These are phyloP conservation scores for Wickerhamiella lipophila DNA, from an alignment of 805 yeast species.

Conservation along the genomic window DNA sequence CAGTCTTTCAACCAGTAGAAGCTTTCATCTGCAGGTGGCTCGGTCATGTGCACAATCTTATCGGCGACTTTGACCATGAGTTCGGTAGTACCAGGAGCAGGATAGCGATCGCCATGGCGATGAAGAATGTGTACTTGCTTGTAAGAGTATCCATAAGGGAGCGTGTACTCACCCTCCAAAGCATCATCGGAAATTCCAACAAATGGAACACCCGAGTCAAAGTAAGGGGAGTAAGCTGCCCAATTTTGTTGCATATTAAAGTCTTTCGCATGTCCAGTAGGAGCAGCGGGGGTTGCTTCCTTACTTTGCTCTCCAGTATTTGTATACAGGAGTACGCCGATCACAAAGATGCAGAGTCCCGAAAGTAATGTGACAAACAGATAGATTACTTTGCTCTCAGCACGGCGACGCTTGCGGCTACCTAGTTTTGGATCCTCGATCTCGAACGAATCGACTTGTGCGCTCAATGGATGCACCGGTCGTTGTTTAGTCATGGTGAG, in stretches of 20 bases:
- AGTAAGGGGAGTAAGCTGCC: slow-evolving; percentile 33
- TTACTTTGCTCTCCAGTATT: slow-evolving; percentile 11
- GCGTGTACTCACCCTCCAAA: slow-evolving; percentile 22
- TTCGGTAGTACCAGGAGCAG: slow-evolving; percentile 35
- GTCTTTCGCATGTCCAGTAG: slow-evolving; percentile 29
- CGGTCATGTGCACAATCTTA: slow-evolving; percentile 24
- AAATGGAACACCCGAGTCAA: slow-evolving; percentile 28
- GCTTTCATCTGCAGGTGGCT: slow-evolving; percentile 19
- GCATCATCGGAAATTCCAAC: slow-evolving; percentile 26
- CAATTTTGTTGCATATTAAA: slow-evolving; percentile 32
- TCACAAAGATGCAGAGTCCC: slow-evolving; percentile 11
- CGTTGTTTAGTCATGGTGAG: slow-evolving; percentile 10
- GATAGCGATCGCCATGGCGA: slow-evolving; percentile 73
- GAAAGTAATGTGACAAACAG: slow-evolving; percentile 14
- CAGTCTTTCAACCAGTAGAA: slow-evolving; percentile 28
- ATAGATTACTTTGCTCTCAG: slow-evolving; percentile 15
- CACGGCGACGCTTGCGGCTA: slow-evolving; percentile 5
- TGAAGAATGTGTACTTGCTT: slow-evolving; percentile 59
- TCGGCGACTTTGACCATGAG: slow-evolving; percentile 31
- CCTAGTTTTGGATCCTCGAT: slow-evolving; percentile 7
- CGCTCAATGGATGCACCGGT: slow-evolving; percentile 6
- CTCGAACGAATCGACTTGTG: slow-evolving; percentile 5
- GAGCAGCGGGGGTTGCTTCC: slow-evolving; percentile 27
- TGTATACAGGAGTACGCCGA: slow-evolving; percentile 11
- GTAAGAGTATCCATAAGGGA: slow-evolving; percentile 36